Conservation (phyloP, 805 yeast genomes). For the Allodekkera sacchari region DNA sequence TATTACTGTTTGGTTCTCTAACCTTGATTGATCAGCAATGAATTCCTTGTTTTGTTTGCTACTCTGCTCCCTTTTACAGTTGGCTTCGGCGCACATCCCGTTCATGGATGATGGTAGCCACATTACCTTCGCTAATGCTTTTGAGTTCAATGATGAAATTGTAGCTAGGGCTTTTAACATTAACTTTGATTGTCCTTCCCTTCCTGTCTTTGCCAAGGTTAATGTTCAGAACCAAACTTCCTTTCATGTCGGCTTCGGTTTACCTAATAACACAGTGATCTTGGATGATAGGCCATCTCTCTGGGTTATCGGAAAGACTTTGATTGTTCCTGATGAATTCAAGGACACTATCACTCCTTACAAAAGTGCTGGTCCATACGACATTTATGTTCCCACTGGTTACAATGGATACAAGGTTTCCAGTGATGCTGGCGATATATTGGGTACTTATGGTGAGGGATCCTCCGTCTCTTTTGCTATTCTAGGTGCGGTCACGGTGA, state of each 20-base stretch:
- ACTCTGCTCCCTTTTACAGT: slow-evolving; percentile 1
- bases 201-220: slow-evolving; percentile 3
- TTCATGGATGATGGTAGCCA: slow-evolving; percentile 3
- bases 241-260: slow-evolving; percentile 1
- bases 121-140: slow-evolving; percentile 2
- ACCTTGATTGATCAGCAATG: too few species aligned
- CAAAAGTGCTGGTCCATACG: slow-evolving; percentile 1
- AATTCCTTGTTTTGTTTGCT: not conserved
- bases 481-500: slow-evolving; percentile 1
- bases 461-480: slow-evolving; percentile 1
- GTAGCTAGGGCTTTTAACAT: slow-evolving; percentile 2
- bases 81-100: slow-evolving; percentile 3
- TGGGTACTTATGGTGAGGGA: slow-evolving; percentile 1
- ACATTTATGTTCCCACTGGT: slow-evolving; percentile 2
- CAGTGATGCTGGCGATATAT: slow-evolving; percentile 1
- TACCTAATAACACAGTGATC: slow-evolving; percentile 1
- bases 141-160: slow-evolving; percentile 1
- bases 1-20: too few species aligned
- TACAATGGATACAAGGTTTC: slow-evolving; percentile 1
- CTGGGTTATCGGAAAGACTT: slow-evolving; percentile 3
- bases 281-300: slow-evolving; percentile 2
- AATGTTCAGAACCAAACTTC: slow-evolving; percentile 2
- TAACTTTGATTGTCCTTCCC: slow-evolving; percentile 2
- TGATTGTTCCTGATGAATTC: slow-evolving; percentile 1
- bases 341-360: too few species aligned